Evolutionary conservation across 495 filamentous ascomycete species (phyloP).

Genomic region (Apodospora peruviana): DNA sequence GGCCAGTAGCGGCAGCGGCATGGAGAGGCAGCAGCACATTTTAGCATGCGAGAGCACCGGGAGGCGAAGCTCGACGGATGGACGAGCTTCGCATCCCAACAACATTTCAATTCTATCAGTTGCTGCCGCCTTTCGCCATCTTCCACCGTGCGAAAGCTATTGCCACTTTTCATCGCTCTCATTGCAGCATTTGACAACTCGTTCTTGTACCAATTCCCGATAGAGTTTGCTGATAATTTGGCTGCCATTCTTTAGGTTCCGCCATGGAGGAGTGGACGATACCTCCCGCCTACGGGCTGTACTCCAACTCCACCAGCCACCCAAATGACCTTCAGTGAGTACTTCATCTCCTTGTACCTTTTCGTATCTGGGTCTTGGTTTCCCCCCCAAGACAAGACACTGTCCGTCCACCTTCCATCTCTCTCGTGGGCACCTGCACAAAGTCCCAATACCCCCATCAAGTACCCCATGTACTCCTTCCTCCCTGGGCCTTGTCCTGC

Average conservation of each 20-base stretch:
- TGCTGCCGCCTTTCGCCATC: too few species aligned
- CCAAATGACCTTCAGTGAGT: slow-evolving; percentile 48
- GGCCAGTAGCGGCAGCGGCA: background rate
- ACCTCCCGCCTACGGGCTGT: slow-evolving; percentile 40
- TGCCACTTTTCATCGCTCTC: too few species aligned
- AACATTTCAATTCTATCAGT: background rate
- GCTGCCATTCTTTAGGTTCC: slow-evolving; percentile 24
- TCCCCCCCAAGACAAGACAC: slow-evolving; percentile 10
- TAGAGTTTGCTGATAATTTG: slow-evolving; percentile 15
- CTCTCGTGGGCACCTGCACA: slow-evolving; percentile 7
- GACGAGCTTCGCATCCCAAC: background rate
- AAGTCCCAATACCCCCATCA: background rate
- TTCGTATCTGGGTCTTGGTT: slow-evolving; percentile 22
- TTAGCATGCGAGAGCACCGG: too few species aligned
- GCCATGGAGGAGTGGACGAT: slow-evolving; percentile 50
- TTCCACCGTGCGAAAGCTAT: too few species aligned
- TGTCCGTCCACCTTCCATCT: slow-evolving; percentile 9
- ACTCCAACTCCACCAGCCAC: slow-evolving; percentile 43
- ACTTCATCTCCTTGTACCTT: slow-evolving; percentile 39
- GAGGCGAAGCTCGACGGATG: too few species aligned
- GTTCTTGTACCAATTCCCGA: background rate
- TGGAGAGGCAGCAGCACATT: background rate
- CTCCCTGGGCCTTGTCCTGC: slow-evolving; percentile 20
- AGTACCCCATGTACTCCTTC: slow-evolving; percentile 29
- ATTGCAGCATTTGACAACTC: background rate